Conservation (phyloP, 2,329 filamentous ascomycete genomes). For the Harringtonia lauricola region DNA sequence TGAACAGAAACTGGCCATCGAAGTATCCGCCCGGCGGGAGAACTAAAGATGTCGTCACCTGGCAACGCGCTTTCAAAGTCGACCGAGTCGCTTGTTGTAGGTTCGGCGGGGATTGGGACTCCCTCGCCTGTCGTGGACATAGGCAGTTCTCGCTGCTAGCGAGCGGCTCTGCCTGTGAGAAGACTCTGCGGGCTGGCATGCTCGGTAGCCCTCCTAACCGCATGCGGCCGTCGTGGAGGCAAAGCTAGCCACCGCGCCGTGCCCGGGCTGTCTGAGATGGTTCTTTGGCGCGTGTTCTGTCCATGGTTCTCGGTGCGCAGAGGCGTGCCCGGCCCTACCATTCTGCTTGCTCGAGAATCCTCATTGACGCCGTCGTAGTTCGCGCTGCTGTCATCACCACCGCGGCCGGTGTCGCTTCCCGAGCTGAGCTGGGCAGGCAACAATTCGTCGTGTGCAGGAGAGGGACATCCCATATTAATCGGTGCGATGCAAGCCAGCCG, state of each 20-base stretch:
- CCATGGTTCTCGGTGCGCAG: too few species aligned
- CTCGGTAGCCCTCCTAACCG: slow-evolving; percentile 6
- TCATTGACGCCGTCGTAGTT: too few species aligned
- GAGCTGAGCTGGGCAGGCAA: background rate
- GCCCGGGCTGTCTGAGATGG: background rate
- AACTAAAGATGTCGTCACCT: background rate
- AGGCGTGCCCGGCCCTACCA: too few species aligned
- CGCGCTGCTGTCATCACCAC: too few species aligned
- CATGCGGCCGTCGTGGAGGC: slow-evolving; percentile 7
- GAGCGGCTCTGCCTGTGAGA: slow-evolving; percentile 2
- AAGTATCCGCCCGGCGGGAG: background rate
- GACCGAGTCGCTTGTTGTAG: too few species aligned
- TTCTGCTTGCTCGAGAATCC: too few species aligned
- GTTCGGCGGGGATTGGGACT: too few species aligned
- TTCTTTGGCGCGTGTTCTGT: slow-evolving; percentile 1
- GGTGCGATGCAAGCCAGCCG: background rate
- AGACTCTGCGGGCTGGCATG: background rate
- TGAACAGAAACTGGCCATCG: background rate
- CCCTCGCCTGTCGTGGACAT: background rate
- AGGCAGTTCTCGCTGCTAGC: slow-evolving; percentile 3
- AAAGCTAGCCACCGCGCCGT: slow-evolving; percentile 6
- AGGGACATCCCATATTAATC: background rate
- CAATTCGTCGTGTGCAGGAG: background rate
- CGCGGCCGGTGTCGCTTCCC: too few species aligned
- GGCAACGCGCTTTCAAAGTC: too few species aligned